Conservation (phyloP, 2,329 filamentous ascomycete genomes). For the Pseudophaeomoniella oleicola region DNA sequence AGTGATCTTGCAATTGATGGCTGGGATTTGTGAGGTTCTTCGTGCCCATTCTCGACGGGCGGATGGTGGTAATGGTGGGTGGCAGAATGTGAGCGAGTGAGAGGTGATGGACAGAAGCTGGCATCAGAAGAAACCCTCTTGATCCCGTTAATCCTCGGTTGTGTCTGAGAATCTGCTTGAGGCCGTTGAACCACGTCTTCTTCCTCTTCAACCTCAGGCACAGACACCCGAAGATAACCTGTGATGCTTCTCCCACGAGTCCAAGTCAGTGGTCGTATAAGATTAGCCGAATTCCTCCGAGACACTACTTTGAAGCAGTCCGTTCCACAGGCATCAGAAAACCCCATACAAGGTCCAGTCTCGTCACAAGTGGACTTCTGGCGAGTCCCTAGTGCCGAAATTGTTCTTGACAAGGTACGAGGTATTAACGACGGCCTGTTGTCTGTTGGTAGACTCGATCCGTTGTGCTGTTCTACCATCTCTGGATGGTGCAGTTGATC, state of each 20-base stretch:
- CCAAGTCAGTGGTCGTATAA: not conserved
- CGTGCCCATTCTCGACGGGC: conserved; percentile 7
- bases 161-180: not conserved
- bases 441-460: not conserved
- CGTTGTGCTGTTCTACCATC: not conserved
- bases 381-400: conserved; percentile 35
- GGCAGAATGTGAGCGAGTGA: conserved; percentile 9
- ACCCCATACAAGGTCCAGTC: conserved; percentile 45
- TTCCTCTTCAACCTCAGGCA: conserved; percentile 5
- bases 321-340: conserved; percentile 44
- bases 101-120: conserved; percentile 4
- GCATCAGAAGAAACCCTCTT: not conserved
- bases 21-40: not conserved
- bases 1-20: conserved; percentile 6
- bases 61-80: conserved; percentile 12
- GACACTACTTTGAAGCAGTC: conserved; percentile 40
- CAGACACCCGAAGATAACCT: conserved; percentile 3
- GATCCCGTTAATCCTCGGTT: not conserved
- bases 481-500: not conserved
- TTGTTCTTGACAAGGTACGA: conserved; percentile 19
- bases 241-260: not conserved
- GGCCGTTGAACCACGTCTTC: conserved; percentile 2
- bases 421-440: conserved; percentile 18
- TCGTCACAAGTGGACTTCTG: conserved; percentile 39
- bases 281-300: conserved; percentile 9